Evolutionary conservation across 495 filamentous ascomycete species (phyloP).

Genomic region (Penicillium ochrochloron): DNA sequence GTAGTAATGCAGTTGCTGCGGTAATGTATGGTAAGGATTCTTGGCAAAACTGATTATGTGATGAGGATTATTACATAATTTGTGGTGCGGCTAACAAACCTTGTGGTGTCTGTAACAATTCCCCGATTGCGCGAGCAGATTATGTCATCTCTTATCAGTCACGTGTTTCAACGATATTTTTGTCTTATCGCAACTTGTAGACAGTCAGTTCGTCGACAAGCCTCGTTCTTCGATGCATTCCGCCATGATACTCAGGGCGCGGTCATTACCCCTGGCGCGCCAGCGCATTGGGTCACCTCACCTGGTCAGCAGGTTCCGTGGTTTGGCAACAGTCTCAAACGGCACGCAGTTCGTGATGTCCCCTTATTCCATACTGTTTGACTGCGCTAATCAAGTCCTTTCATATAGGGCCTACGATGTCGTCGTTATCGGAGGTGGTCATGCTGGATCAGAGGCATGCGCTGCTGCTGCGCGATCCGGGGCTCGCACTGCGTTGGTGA

Average conservation of each 20-base stretch:
- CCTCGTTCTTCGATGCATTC: conserved; percentile 11
- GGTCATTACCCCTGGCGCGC: conserved; percentile 36
- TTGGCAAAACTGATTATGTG: too few relatives aligned
- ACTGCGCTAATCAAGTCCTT: conserved; percentile 10
- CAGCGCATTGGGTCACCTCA: conserved; percentile 37
- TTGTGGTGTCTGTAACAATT: too few relatives aligned
- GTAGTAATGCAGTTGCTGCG: too few relatives aligned
- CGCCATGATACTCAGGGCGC: conserved; percentile 44
- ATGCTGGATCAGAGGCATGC: conserved; percentile 93
- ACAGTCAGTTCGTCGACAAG: not conserved
- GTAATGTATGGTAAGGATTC: too few relatives aligned
- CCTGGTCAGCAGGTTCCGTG: conserved; percentile 30
- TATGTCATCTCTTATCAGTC: conserved; percentile 30
- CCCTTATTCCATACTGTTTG: not conserved
- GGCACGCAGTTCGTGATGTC: conserved; percentile 43
- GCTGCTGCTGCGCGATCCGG: conserved; percentile 91
- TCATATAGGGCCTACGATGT: conserved; percentile 78
- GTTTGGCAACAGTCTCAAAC: conserved; percentile 54
- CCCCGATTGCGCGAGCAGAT: conserved; percentile 39
- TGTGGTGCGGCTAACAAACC: too few relatives aligned
- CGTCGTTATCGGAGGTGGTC: conserved; percentile 91
- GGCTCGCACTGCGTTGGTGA: conserved; percentile 87
- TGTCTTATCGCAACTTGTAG: conserved; percentile 21
- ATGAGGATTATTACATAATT: too few relatives aligned
- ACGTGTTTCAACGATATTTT: conserved; percentile 33